phyloP scores from a whole-genome alignment of 305 asterid species.

The Fraxinus xanthoxyloides region DNA sequence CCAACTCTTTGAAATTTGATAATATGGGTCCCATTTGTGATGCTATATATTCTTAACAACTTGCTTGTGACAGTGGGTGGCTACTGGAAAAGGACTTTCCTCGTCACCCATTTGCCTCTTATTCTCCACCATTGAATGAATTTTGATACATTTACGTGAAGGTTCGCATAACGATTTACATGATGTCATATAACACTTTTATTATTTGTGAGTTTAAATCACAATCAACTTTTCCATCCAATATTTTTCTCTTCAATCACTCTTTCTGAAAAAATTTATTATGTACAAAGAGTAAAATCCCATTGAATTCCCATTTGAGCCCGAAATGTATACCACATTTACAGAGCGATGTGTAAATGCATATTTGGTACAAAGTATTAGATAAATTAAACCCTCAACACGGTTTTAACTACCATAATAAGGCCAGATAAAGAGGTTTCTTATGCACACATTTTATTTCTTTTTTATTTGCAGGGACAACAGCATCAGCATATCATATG shows the following conservation, averaged over 20 bases:
- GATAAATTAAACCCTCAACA: not conserved
- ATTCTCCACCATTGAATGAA: not conserved
- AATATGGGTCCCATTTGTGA: not conserved
- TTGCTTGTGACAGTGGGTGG: constrained; percentile 26
- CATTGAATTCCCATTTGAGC: not conserved
- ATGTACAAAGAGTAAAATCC: no score
- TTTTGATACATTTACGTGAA: no score
- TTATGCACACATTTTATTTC: not conserved
- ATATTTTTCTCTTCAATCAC: no score
- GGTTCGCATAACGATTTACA: no score
- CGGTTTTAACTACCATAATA: not conserved
- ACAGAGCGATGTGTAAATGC: not conserved
- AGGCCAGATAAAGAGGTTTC: not conserved
- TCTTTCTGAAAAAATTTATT: no score
- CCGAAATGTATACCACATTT: not conserved
- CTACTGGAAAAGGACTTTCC: constrained; percentile 20
- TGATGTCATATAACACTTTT: no score
- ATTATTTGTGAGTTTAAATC: no score
- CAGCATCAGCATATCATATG: constrained; percentile 45
- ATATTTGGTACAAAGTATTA: not conserved
- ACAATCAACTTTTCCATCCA: no score
- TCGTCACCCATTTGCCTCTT: not conserved
- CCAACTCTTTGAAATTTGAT: constrained; percentile 15
- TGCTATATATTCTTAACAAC: not conserved
- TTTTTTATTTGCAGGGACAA: constrained; percentile 47